Evolutionary conservation across 768 basidiomycete genomes (phyloP).

Genomic region (Rhizopogon sp.): DNA sequence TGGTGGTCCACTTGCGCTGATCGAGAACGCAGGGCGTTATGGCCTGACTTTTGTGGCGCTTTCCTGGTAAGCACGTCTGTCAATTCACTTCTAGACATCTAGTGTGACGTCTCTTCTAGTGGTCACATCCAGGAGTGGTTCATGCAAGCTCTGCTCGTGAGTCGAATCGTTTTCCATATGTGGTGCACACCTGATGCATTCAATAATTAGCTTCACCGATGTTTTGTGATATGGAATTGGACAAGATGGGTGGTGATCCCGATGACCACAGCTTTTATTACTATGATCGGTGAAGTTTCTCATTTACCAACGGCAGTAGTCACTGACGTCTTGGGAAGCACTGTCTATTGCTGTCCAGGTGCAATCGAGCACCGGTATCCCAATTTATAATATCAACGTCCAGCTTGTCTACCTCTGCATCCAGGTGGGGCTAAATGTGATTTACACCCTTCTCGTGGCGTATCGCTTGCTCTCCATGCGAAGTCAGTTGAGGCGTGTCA

Average conservation of each 20-base stretch:
- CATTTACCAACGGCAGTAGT: not conserved
- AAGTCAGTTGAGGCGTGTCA: conserved; percentile 2
- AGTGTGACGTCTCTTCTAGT: conserved; percentile 3
- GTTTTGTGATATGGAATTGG: conserved; percentile 13
- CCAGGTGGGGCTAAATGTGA: conserved; percentile 25
- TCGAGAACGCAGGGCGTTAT: conserved; percentile 9
- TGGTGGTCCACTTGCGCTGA: conserved; percentile 10
- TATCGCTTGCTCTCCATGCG: conserved; percentile 22
- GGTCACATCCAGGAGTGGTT: conserved; percentile 28
- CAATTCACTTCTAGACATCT: not conserved
- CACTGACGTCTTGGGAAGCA: conserved; percentile 1
- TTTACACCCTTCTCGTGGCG: conserved; percentile 26
- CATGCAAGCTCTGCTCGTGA: conserved; percentile 19
- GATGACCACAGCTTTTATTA: conserved; percentile 11
- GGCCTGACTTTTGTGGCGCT: conserved; percentile 17
- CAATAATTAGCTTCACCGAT: conserved; percentile 2
- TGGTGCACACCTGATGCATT: not conserved
- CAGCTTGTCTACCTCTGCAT: conserved; percentile 25
- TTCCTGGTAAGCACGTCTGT: conserved; percentile 10
- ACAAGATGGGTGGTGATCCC: conserved; percentile 8
- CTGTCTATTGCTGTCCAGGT: conserved; percentile 13
- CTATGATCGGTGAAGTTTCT: conserved; percentile 10
- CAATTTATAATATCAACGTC: conserved; percentile 16
- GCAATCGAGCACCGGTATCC: not conserved
- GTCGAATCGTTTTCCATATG: not conserved